Conservation (phyloP, 345 rosid species). For the Lagerstroemia speciosa region DNA sequence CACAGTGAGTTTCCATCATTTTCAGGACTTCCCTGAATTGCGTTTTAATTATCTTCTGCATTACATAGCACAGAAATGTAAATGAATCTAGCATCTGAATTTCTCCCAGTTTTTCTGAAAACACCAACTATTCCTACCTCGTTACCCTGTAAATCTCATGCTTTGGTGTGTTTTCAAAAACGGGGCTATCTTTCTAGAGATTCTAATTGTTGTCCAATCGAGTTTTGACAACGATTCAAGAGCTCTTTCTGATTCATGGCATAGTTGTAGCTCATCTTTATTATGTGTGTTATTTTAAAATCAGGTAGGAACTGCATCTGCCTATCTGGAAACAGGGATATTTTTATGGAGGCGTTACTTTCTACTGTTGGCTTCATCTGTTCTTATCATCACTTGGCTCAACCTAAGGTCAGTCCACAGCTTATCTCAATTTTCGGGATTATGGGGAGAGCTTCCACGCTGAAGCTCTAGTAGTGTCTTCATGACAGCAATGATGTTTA, state of each 20-base stretch:
- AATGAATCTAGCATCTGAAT: neutral
- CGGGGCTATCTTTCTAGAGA: too few relatives aligned
- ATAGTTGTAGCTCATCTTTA: neutral
- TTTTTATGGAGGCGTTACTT: conserved; percentile 45
- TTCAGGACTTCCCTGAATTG: neutral
- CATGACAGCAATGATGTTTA: conserved; percentile 85
- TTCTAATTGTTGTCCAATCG: neutral
- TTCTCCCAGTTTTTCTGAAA: neutral
- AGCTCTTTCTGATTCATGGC: neutral
- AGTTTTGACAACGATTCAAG: neutral
- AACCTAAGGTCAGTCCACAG: conserved; percentile 55
- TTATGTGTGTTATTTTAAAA: conserved; percentile 5
- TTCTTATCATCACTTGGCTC: conserved; percentile 74
- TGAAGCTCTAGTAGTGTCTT: conserved; percentile 17
- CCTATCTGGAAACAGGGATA: conserved; percentile 63
- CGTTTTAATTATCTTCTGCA: neutral
- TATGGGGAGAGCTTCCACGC: neutral
- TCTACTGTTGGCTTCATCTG: conserved; percentile 58
- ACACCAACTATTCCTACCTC: neutral
- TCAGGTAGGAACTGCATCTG: conserved; percentile 80
- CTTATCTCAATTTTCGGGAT: neutral
- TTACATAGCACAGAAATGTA: neutral
- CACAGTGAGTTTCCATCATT: conserved; percentile 37
- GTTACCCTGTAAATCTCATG: too few relatives aligned
- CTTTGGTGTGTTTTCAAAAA: too few relatives aligned